Conservation (phyloP, 306 rosid species). For the Lathyrus tuberosus region DNA sequence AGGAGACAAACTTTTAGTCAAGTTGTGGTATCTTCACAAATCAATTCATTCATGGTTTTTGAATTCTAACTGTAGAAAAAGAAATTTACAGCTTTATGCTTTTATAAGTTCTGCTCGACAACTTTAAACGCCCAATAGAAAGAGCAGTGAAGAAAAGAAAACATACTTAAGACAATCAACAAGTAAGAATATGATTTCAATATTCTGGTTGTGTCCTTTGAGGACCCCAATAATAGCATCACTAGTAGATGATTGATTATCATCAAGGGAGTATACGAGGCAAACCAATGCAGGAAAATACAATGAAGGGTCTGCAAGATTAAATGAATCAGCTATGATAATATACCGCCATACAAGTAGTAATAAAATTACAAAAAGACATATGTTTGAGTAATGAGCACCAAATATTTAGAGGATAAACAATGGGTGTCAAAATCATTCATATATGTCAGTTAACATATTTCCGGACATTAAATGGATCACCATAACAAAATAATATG, state of each 20-base stretch:
- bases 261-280: slow-evolving; percentile 61
- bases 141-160: slow-evolving; percentile 22
- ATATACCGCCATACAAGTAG: neutral
- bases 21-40: slow-evolving; percentile 14
- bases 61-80: slow-evolving; percentile 31
- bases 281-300: slow-evolving; percentile 65
- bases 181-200: slow-evolving; percentile 66
- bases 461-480: slow-evolving; percentile 1
- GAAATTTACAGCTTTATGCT: slow-evolving; percentile 25
- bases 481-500: neutral
- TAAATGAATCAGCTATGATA: slow-evolving; percentile 39
- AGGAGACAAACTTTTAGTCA: too few species aligned
- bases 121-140: slow-evolving; percentile 25
- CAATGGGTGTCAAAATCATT: slow-evolving; percentile 18
- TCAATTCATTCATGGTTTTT: slow-evolving; percentile 1
- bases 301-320: slow-evolving; percentile 75
- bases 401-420: slow-evolving; percentile 20
- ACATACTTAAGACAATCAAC: slow-evolving; percentile 83
- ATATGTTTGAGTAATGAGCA: neutral
- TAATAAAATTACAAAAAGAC: neutral
- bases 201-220: slow-evolving; percentile 63
- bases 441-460: slow-evolving; percentile 8
- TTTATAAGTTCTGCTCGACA: slow-evolving; percentile 11
- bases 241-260: slow-evolving; percentile 60
- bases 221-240: slow-evolving; percentile 66